These are phyloP conservation scores for Ascochyta clinopodiicola DNA, from an alignment of 2,329 filamentous ascomycete species.

Conservation along the genomic window DNA sequence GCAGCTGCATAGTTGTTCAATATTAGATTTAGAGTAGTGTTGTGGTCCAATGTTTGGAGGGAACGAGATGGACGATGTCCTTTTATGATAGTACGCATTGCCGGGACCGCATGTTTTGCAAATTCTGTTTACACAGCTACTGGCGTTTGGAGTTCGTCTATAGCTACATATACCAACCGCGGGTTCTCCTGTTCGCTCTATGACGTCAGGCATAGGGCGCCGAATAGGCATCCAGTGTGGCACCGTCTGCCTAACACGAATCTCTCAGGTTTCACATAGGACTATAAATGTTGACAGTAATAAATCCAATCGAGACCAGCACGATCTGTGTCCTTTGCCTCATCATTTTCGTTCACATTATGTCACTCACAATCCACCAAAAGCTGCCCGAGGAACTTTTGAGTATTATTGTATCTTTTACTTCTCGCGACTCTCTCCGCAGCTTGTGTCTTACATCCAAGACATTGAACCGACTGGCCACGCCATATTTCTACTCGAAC, in stretches of 20 bases:
- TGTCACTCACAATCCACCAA: not conserved
- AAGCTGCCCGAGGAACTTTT: not conserved
- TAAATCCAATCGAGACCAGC: no score
- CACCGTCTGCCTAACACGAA: not conserved
- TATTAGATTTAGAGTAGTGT: not conserved
- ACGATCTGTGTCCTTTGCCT: no score
- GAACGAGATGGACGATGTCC: not conserved
- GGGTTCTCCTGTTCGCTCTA: not conserved
- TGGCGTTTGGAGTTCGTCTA: constrained; percentile 1
- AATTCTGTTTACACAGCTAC: not conserved
- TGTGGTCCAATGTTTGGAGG: not conserved
- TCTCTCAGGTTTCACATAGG: not conserved
- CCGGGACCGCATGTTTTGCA: not conserved
- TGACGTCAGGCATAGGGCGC: not conserved
- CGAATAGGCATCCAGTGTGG: not conserved
- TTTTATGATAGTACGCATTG: not conserved
- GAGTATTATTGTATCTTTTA: no score
- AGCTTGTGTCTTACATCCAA: no score
- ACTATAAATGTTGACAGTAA: no score
- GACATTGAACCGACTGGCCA: no score
- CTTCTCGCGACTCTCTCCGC: no score
- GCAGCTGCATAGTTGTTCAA: constrained; percentile 32
- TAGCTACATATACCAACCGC: constrained; percentile 12
- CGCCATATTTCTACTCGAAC: no score
- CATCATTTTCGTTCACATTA: no score